Evolutionary conservation across 1,284 basidiomycete genomes (phyloP).

Genomic region (Irpex rosettiformis): DNA sequence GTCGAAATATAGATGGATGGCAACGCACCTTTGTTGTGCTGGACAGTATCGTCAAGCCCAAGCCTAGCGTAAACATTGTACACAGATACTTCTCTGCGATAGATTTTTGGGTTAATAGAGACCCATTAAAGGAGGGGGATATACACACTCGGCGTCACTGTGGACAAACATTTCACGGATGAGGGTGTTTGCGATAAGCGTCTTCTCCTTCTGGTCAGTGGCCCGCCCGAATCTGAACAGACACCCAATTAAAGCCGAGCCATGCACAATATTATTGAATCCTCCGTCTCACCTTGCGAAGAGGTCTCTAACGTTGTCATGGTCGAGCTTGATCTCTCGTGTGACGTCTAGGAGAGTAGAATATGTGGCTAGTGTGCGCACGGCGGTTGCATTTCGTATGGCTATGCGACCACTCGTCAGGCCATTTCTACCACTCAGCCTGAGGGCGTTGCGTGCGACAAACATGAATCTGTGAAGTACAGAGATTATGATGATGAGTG

Average conservation of each 20-base stretch:
- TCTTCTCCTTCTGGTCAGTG: slow-evolving; percentile 17
- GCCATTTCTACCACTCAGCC: no score
- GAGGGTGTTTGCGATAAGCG: slow-evolving; percentile 23
- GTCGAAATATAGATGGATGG: background rate
- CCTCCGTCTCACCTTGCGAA: slow-evolving; percentile 15
- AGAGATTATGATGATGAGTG: no score
- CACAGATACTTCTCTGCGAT: slow-evolving; percentile 19
- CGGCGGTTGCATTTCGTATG: background rate
- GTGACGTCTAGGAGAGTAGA: slow-evolving; percentile 18
- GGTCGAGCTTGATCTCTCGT: slow-evolving; percentile 25
- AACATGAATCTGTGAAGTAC: no score
- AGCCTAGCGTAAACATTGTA: slow-evolving; percentile 22
- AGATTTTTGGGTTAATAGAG: background rate
- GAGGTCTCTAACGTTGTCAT: slow-evolving; percentile 28
- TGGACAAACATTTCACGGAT: slow-evolving; percentile 27
- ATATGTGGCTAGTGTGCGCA: slow-evolving; percentile 7
- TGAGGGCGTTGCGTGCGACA: no score
- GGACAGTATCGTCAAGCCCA: slow-evolving; percentile 19
- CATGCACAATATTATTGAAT: background rate
- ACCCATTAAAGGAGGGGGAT: background rate
- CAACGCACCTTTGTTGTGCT: slow-evolving; percentile 20
- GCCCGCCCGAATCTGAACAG: slow-evolving; percentile 14
- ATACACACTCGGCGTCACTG: slow-evolving; percentile 24
- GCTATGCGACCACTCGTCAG: no score
- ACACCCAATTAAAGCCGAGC: background rate